These are phyloP conservation scores for Rhizodiscina lignyota DNA, from an alignment of 495 filamentous ascomycete species.

Conservation along the genomic window DNA sequence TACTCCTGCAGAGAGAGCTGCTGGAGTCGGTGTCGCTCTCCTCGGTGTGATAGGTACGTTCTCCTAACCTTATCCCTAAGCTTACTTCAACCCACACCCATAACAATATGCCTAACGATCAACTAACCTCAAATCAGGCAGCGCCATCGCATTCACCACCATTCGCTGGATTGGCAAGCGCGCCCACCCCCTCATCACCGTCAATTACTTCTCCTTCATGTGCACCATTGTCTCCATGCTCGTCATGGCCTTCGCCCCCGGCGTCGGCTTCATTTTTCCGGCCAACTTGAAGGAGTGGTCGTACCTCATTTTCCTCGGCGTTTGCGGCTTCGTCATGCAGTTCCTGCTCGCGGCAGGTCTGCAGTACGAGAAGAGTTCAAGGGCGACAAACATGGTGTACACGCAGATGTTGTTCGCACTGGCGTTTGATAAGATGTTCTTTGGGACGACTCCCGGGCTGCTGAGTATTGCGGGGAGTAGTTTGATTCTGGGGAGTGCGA, in stretches of 20 bases:
- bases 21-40: constrained; percentile 56
- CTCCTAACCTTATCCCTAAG: too few species aligned
- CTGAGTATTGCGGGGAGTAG: constrained; percentile 56
- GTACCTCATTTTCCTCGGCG: constrained; percentile 49
- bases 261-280: constrained; percentile 43
- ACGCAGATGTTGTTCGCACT: constrained; percentile 87
- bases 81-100: too few species aligned
- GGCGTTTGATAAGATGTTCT: constrained; percentile 63
- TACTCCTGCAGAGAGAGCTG: constrained; percentile 49
- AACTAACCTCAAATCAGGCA: too few species aligned
- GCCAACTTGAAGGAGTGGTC: constrained; percentile 46
- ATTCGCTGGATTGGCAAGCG: constrained; percentile 75
- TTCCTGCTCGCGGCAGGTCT: constrained; percentile 73
- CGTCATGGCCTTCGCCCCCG: constrained; percentile 38
- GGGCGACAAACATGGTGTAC: constrained; percentile 82
- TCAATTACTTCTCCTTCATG: constrained; percentile 70
- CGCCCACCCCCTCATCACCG: constrained; percentile 68
- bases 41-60: constrained; percentile 67
- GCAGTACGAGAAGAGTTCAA: constrained; percentile 38
- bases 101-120: too few species aligned
- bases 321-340: constrained; percentile 74
- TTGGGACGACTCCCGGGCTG: constrained; percentile 48
- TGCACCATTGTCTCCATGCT: constrained; percentile 48
- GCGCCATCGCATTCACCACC: constrained; percentile 60
- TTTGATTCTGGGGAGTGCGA: constrained; percentile 63